These are phyloP conservation scores for Amanita exitialis DNA, from an alignment of 768 basidiomycete genomes.

Conservation along the genomic window DNA sequence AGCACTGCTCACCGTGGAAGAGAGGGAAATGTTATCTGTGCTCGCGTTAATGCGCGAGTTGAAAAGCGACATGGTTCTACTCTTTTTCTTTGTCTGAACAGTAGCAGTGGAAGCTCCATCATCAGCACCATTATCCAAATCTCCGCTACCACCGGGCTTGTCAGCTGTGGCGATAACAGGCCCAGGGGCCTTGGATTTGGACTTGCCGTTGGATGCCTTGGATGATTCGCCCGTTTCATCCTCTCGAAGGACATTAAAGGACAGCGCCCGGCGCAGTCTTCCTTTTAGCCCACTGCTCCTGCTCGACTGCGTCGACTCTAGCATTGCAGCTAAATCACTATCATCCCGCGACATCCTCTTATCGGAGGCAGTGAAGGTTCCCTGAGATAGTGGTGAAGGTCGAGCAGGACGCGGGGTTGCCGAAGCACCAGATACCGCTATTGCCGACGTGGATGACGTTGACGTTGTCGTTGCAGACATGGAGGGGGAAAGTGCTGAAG, in stretches of 20 bases:
- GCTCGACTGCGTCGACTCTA: conserved; percentile 29
- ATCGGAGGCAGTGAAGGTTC: conserved; percentile 50
- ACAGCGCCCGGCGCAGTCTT: conserved; percentile 61
- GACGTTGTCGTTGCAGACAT: conserved; percentile 24
- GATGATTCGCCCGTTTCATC: conserved; percentile 35
- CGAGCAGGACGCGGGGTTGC: conserved; percentile 31
- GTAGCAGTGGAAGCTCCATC: conserved; percentile 34
- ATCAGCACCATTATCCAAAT: conserved; percentile 23
- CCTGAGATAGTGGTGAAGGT: conserved; percentile 66
- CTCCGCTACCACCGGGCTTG: conserved; percentile 13
- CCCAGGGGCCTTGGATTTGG: conserved; percentile 23
- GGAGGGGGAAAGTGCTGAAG: conserved; percentile 19
- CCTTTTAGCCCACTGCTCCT: conserved; percentile 70
- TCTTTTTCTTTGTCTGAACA: conserved; percentile 48
- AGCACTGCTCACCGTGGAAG: conserved; percentile 89
- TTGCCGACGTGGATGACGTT: conserved; percentile 22
- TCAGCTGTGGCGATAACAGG: conserved; percentile 19
- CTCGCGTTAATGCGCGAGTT: conserved; percentile 76
- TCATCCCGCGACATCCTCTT: conserved; percentile 74
- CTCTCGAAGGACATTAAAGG: conserved; percentile 51
- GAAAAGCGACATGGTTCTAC: conserved; percentile 68
- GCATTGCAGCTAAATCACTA: conserved; percentile 53
- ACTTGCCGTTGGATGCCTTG: conserved; percentile 16
- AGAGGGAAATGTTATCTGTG: conserved; percentile 91
- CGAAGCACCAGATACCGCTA: conserved; percentile 17